Conservation (phyloP, 2,329 filamentous ascomycete genomes). For the Tolypocladium inflatum region DNA sequence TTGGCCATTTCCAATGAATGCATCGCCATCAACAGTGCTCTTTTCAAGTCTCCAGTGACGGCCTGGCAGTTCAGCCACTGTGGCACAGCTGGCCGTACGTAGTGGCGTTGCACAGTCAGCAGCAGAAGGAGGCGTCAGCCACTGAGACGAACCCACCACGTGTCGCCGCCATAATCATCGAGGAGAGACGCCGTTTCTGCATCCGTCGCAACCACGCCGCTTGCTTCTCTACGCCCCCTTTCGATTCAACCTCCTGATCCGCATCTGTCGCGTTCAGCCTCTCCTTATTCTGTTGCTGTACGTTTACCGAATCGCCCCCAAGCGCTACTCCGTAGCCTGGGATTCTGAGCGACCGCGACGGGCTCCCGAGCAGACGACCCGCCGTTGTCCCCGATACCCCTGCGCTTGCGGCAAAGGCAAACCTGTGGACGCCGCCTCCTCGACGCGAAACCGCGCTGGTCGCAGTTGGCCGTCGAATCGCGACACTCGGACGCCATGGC, state of each 20-base stretch:
- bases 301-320: neutral
- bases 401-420: neutral
- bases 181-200: neutral
- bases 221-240: neutral
- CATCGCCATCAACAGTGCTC: no score
- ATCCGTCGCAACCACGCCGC: neutral
- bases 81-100: neutral
- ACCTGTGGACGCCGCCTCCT: neutral
- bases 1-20: no score
- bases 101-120: neutral
- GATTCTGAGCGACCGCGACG: neutral
- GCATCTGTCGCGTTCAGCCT: neutral
- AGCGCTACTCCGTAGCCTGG: neutral
- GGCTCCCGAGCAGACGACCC: neutral
- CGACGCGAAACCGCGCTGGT: conserved; percentile 21
- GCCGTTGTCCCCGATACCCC: neutral
- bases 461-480: conserved; percentile 15
- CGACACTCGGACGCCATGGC: conserved; percentile 37
- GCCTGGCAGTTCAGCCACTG: neutral
- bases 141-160: conserved; percentile 4
- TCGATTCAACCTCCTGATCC: neutral
- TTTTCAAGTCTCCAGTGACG: no score
- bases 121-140: neutral
- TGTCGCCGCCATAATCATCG: conserved; percentile 1
- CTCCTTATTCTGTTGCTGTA: neutral